Percentiles rank a stretch among this genome's conserved stretches.
Evolutionary conservation across 805 yeast species (phyloP).

Genomic region (Pichia insulana): DNA sequence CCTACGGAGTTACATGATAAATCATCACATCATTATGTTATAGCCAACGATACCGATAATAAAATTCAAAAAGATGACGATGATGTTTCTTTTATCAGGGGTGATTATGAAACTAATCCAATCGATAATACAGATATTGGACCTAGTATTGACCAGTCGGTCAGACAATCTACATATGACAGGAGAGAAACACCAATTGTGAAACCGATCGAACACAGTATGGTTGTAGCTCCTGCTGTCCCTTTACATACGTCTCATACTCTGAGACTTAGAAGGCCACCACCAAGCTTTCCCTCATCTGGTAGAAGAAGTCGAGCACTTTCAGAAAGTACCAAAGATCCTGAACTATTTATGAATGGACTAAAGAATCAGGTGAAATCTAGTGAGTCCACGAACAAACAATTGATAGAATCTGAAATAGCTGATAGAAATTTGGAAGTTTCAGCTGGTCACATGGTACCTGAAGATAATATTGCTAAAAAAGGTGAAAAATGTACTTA

Average conservation of each 20-base stretch:
- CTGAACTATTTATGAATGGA: conserved; percentile 22
- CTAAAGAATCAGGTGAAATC: not conserved
- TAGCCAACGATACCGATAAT: not conserved
- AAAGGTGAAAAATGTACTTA: conserved; percentile 46
- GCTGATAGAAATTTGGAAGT: not conserved
- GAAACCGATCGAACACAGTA: conserved; percentile 23
- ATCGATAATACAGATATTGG: too few species aligned
- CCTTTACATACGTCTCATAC: conserved; percentile 6
- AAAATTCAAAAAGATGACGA: not conserved
- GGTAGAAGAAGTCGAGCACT: conserved; percentile 31
- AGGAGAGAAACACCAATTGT: conserved; percentile 31
- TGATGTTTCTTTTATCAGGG: too few species aligned
- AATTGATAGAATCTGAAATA: too few species aligned
- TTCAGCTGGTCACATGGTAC: not conserved
- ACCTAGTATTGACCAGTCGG: too few species aligned
- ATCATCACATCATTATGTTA: too few species aligned
- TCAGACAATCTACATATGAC: conserved; percentile 24
- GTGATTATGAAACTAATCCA: too few species aligned
- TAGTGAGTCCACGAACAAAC: not conserved
- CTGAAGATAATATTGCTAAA: conserved; percentile 19
- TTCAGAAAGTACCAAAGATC: conserved; percentile 27
- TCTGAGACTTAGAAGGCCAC: conserved; percentile 27
- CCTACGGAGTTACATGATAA: conserved; percentile 1
- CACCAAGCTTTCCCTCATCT: conserved; percentile 31
- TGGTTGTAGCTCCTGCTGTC: conserved; percentile 16